A percentile compares a stretch with the other conserved stretches of the same genome.
phyloP scores from a whole-genome alignment of 306 rosid genomes.

The Lablab purpureus region DNA sequence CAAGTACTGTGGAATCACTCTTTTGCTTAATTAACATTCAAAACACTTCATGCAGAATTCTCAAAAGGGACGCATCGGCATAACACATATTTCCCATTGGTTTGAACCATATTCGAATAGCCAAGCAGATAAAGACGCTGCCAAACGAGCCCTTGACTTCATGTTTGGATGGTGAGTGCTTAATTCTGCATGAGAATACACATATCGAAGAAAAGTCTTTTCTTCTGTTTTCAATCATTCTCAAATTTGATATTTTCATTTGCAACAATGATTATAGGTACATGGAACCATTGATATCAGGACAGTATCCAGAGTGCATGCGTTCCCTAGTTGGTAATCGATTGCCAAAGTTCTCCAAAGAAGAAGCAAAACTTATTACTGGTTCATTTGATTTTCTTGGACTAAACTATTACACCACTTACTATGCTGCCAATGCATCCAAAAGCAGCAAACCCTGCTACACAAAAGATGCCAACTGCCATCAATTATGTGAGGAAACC shows the following conservation, averaged over 20 bases:
- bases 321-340: slow-evolving; percentile 50
- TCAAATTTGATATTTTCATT: not conserved
- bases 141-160: slow-evolving; percentile 60
- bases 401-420: slow-evolving; percentile 66
- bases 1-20: too few relatives aligned
- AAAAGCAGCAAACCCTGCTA: slow-evolving; percentile 44
- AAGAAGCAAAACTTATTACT: slow-evolving; percentile 39
- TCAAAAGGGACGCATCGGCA: slow-evolving; percentile 70
- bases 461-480: slow-evolving; percentile 45
- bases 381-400: slow-evolving; percentile 74
- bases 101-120: slow-evolving; percentile 51
- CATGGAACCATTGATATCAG: slow-evolving; percentile 61
- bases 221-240: too few relatives aligned
- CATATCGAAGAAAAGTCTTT: too few relatives aligned
- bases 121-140: slow-evolving; percentile 51
- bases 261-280: slow-evolving; percentile 47
- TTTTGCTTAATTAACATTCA: too few relatives aligned
- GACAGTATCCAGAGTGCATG: slow-evolving; percentile 68
- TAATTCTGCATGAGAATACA: not conserved
- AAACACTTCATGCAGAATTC: slow-evolving; percentile 33
- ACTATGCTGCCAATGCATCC: slow-evolving; percentile 53
- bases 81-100: slow-evolving; percentile 56
- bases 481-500: slow-evolving; percentile 39
- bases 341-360: slow-evolving; percentile 58
- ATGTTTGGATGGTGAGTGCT: slow-evolving; percentile 70